Conservation (phyloP, 176 grass and related monocot genomes). For the Saccharum spontaneum region DNA sequence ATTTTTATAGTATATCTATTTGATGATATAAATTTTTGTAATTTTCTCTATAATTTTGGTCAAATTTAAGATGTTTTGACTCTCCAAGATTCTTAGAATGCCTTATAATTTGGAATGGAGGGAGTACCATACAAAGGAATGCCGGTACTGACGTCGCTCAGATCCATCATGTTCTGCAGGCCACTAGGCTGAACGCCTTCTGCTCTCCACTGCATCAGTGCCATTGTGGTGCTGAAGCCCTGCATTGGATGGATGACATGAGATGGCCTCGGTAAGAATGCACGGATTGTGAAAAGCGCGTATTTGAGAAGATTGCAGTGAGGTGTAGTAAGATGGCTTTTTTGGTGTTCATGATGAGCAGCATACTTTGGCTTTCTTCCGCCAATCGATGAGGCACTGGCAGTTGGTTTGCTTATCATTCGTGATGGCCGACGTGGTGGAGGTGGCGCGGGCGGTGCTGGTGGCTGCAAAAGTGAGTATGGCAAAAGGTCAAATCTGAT, state of each 20-base stretch:
- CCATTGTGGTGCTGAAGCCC: slow-evolving; percentile 44
- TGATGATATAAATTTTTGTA: no score
- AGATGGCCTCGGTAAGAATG: background rate
- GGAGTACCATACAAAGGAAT: background rate
- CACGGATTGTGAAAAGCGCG: background rate
- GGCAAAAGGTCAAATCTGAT: slow-evolving; percentile 43
- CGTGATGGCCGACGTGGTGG: slow-evolving; percentile 27
- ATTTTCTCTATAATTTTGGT: no score
- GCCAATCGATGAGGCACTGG: slow-evolving; percentile 31
- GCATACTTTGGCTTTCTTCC: slow-evolving; percentile 74
- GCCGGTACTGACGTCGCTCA: no score
- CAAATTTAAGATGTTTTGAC: no score
- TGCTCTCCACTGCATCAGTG: slow-evolving; percentile 32
- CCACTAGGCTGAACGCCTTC: background rate
- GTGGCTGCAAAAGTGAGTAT: slow-evolving; percentile 39
- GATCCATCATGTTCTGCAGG: slow-evolving; percentile 2
- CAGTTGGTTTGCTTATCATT: slow-evolving; percentile 41
- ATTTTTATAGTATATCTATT: no score
- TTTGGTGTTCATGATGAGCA: slow-evolving; percentile 23
- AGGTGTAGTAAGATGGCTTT: slow-evolving; percentile 25
- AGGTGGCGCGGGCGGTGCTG: slow-evolving; percentile 32
- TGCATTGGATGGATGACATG: slow-evolving; percentile 12
- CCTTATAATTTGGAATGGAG: no score
- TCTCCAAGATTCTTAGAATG: no score
- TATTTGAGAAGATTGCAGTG: background rate